Evolutionary conservation across 306 rosid species (phyloP).

Genomic region (Dalbergia cultrata): DNA sequence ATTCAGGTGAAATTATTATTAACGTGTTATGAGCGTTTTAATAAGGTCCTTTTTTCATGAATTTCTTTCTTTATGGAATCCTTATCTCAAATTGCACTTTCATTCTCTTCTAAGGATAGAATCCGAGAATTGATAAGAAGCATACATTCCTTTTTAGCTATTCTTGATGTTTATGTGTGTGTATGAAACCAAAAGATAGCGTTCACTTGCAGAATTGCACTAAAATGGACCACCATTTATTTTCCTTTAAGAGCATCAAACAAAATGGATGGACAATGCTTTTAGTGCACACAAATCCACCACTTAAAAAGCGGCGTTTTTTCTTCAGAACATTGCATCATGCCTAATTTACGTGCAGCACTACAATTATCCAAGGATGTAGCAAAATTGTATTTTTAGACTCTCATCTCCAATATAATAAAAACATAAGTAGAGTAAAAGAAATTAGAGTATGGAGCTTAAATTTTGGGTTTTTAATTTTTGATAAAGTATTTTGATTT

Average conservation of each 20-base stretch:
- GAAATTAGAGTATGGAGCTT: slow-evolving; percentile 6
- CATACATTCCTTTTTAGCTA: slow-evolving; percentile 10
- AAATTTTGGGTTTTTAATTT: not conserved
- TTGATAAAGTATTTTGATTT: no score
- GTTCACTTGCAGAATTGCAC: slow-evolving; percentile 30
- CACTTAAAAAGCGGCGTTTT: slow-evolving; percentile 25
- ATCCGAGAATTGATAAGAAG: slow-evolving; percentile 42
- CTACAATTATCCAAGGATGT: slow-evolving; percentile 24
- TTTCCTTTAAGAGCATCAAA: slow-evolving; percentile 39
- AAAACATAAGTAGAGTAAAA: not conserved
- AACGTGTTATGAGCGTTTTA: slow-evolving; percentile 18
- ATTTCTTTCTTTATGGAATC: slow-evolving; percentile 21
- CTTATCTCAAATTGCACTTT: slow-evolving; percentile 39
- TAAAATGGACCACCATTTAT: slow-evolving; percentile 47
- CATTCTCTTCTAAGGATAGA: slow-evolving; percentile 28
- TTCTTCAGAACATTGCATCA: slow-evolving; percentile 23
- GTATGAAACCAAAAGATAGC: slow-evolving; percentile 7
- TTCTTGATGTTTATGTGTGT: slow-evolving; percentile 35
- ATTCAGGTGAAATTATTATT: slow-evolving; percentile 20
- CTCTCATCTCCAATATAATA: slow-evolving; percentile 3
- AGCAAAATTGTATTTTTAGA: not conserved
- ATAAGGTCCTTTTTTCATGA: slow-evolving; percentile 9
- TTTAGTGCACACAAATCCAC: slow-evolving; percentile 45
- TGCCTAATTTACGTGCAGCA: slow-evolving; percentile 38
- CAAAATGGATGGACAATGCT: slow-evolving; percentile 45